Percentiles rank a stretch among this genome's conserved stretches.
These are phyloP conservation scores for Ascochyta viciae-villosae DNA, from an alignment of 2,329 filamentous ascomycete species.

Conservation along the genomic window DNA sequence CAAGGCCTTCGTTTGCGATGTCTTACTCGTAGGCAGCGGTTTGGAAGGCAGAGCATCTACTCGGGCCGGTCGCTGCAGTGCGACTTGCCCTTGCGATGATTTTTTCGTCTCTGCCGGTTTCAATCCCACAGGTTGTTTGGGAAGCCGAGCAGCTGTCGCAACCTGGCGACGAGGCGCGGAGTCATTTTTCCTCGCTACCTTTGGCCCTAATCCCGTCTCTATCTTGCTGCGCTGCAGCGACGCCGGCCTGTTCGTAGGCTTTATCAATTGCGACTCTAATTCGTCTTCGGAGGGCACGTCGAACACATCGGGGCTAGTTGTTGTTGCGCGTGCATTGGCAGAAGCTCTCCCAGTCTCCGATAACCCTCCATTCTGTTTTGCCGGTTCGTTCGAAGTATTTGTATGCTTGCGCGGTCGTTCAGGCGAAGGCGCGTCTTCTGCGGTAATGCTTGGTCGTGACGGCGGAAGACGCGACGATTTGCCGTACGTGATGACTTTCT, in stretches of 20 bases:
- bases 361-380: conserved; percentile 1
- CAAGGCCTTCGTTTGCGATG: conserved; percentile 17
- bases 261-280: conserved; percentile 12
- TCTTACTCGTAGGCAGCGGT: background rate
- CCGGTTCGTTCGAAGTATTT: conserved; percentile 10
- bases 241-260: conserved; percentile 23
- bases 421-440: conserved; percentile 35
- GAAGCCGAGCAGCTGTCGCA: conserved; percentile 11
- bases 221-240: conserved; percentile 20
- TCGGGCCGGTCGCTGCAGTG: conserved; percentile 2
- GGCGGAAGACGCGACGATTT: conserved; percentile 40
- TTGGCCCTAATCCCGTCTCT: conserved; percentile 18
- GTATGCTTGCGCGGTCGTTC: conserved; percentile 41
- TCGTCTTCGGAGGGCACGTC: conserved; percentile 53
- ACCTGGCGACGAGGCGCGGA: background rate
- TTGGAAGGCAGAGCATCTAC: background rate
- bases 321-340: conserved; percentile 14
- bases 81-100: conserved; percentile 10
- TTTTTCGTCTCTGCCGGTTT: conserved; percentile 11
- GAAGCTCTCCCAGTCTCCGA: conserved; percentile 8
- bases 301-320: conserved; percentile 42
- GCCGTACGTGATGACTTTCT: conserved; percentile 50
- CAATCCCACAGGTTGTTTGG: conserved; percentile 19
- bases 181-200: conserved; percentile 16
- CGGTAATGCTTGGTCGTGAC: conserved; percentile 21